These are phyloP conservation scores for Umbelopsis sp. DNA, from an alignment of 371 early-diverging fungal species.

Conservation along the genomic window DNA sequence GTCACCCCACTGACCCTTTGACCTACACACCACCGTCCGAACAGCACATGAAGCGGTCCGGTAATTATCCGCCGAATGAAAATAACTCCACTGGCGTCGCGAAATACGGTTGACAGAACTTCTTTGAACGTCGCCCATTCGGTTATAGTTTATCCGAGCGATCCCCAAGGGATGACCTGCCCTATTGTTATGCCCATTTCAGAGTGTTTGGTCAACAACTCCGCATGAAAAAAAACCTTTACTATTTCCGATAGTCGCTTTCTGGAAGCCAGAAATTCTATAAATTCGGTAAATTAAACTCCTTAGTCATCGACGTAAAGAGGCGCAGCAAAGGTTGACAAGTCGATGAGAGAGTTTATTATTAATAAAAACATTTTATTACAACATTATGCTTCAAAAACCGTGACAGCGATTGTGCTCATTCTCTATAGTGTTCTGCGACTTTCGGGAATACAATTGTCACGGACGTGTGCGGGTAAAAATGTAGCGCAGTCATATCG, in stretches of 20 bases:
- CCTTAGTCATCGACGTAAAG: too few relatives aligned
- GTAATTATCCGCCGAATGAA: slow-evolving; percentile 4
- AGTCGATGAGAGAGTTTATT: too few relatives aligned
- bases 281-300: neutral
- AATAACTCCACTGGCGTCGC: neutral
- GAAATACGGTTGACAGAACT: neutral
- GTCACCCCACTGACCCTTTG: neutral
- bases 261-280: neutral
- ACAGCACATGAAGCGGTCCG: slow-evolving; percentile 10
- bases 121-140: neutral
- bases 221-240: neutral
- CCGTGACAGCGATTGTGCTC: too few relatives aligned
- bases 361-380: too few relatives aligned
- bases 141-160: neutral
- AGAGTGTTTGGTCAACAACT: neutral
- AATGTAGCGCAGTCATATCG: neutral
- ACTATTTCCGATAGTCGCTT: neutral
- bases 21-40: neutral
- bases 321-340: too few relatives aligned
- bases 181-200: neutral
- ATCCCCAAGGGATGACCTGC: neutral
- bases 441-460: neutral
- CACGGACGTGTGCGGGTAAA: neutral
- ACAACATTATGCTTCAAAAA: too few relatives aligned
- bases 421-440: too few relatives aligned